Base-by-base conservation (phyloP, 305 asterid species). In the Solanum chacoense region DNA sequence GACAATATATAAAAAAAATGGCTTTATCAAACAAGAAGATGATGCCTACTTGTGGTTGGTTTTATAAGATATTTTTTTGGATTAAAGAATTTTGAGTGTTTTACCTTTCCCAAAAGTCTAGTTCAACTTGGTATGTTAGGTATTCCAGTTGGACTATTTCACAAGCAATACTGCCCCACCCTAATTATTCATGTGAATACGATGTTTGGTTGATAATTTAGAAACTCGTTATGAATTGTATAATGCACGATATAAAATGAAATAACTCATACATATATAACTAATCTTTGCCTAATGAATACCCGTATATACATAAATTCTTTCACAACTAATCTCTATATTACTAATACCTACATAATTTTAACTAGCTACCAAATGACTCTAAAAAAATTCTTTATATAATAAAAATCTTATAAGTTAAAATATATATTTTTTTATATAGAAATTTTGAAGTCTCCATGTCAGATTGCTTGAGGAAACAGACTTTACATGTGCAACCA, bases 141-240 rank as follows among this genome's bases (percentile, higher is more conserved):
- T 81, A 29, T 42, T 81, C 71, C 34, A 45, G 18, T 81, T 42
- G 38, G 71, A 28, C 71, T 42, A 14, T 28, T 45, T 81, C 31
- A 42, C 86, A 45, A 80, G 86, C 86, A 79, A 79, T 36, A 36
- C 3, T 77, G 1, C 2, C 1, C 24, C 11, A 11, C 29, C 45
- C 29, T 2, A 45, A 11, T 20, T 18, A 18, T 55, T 20, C 0
- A 59, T 0, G 1, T 7, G 1, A 45, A 55, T 55, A 55, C 0
- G 2, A 55, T 55, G 0, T 18, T 55, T 55, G 4, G 10, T 55
- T 18, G 24, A 50, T 1, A 18, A 50, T 50, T 50, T 6, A 50
- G 0, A 50, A 50, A 6, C 0, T 50, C 0, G 4, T 16, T 50
- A 50, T 16, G 4, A 0, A 50, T 18, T 50, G 0, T 1, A 6